Conservation (phyloP, 2,329 filamentous ascomycete genomes). For the Periconia digitata region DNA sequence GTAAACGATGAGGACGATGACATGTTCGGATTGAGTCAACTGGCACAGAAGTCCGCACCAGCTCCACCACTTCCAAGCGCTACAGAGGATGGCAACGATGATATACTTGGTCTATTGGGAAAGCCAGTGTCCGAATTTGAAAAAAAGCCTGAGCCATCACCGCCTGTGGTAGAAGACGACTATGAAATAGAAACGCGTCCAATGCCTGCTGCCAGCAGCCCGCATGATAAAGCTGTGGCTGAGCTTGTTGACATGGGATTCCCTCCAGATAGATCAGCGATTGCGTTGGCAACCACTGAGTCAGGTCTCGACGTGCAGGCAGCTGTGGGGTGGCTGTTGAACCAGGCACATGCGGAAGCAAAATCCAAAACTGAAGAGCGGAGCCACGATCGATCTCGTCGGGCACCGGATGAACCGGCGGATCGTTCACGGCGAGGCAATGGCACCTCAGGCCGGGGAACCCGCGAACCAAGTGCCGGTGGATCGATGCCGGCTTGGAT, state of each 20-base stretch:
- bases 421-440: slow-evolving; percentile 27
- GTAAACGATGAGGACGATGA: slow-evolving; percentile 75
- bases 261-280: slow-evolving; percentile 75
- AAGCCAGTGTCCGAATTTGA: slow-evolving; percentile 60
- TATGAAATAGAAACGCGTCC: slow-evolving; percentile 14
- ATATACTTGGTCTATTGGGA: slow-evolving; percentile 63
- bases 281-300: slow-evolving; percentile 78
- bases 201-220: slow-evolving; percentile 41
- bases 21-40: slow-evolving; percentile 76
- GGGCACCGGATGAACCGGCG: slow-evolving; percentile 25
- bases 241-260: slow-evolving; percentile 97
- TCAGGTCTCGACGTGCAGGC: slow-evolving; percentile 79
- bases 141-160: slow-evolving; percentile 25
- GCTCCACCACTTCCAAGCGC: slow-evolving; percentile 21
- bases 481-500: slow-evolving; percentile 62
- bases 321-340: slow-evolving; percentile 85
- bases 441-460: slow-evolving; percentile 16
- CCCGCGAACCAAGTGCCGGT: slow-evolving; percentile 34
- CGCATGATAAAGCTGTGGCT: slow-evolving; percentile 77
- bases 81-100: slow-evolving; percentile 51
- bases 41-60: slow-evolving; percentile 51
- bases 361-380: slow-evolving; percentile 64
- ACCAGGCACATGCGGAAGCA: slow-evolving; percentile 84
- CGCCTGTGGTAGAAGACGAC: slow-evolving; percentile 7
- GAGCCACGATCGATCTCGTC: slow-evolving; percentile 27